Evolutionary conservation across 805 yeast species (phyloP).

Genomic region (Sugiyamaella americana): DNA sequence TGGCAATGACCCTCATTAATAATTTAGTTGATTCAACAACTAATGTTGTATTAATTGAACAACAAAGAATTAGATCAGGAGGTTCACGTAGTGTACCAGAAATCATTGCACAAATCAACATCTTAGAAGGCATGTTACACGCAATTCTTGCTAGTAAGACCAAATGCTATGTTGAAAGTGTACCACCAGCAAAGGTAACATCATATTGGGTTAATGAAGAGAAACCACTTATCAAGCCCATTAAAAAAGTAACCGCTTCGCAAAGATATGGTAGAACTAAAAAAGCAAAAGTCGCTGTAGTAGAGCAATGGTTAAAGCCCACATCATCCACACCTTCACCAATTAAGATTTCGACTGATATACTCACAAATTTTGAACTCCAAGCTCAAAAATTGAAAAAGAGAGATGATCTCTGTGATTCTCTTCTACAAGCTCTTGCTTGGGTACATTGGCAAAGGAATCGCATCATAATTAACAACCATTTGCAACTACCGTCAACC

Average conservation of each 20-base stretch:
- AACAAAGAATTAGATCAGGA: conserved; percentile 49
- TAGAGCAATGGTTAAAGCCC: conserved; percentile 17
- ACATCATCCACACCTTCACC: background rate
- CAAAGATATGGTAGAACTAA: conserved; percentile 22
- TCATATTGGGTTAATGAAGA: conserved; percentile 22
- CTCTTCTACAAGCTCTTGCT: conserved; percentile 54
- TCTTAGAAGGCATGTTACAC: conserved; percentile 47
- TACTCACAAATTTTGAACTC: background rate
- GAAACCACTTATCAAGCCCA: background rate
- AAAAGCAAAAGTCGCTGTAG: conserved; percentile 20
- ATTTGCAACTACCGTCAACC: too few relatives aligned
- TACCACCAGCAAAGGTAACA: conserved; percentile 24
- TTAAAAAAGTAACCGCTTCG: conserved; percentile 4
- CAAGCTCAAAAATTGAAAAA: conserved; percentile 30
- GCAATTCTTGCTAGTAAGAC: conserved; percentile 22
- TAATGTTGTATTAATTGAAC: conserved; percentile 45
- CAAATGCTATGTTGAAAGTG: conserved; percentile 17
- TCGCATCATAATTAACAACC: background rate
- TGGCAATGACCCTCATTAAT: conserved; percentile 20
- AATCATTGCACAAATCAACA: conserved; percentile 46
- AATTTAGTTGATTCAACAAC: background rate
- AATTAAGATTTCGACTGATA: background rate
- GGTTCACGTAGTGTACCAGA: conserved; percentile 45
- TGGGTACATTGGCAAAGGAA: conserved; percentile 42
- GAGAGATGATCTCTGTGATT: conserved; percentile 62